Conservation (phyloP, 2,329 filamentous ascomycete species). For the Colletotrichum zoysiae region DNA sequence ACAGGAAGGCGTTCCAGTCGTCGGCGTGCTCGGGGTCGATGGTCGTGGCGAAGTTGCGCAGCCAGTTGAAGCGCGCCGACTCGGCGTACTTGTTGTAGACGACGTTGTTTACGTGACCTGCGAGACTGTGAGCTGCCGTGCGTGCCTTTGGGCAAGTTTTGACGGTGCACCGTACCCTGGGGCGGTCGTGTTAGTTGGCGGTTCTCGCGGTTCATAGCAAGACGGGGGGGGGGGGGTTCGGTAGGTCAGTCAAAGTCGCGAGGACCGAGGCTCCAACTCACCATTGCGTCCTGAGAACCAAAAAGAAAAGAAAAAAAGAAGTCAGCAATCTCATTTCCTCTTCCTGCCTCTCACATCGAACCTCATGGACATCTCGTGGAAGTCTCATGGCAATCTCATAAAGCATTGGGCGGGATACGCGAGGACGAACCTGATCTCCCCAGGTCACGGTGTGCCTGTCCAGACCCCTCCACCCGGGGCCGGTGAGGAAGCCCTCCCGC, state of each 20-base stretch:
- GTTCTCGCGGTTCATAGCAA: background rate
- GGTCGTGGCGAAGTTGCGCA: constrained; percentile 74
- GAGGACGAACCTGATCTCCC: constrained; percentile 82
- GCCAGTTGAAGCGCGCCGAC: constrained; percentile 83
- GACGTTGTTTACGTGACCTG: constrained; percentile 85
- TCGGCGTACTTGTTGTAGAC: constrained; percentile 88
- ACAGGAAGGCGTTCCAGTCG: constrained; percentile 78
- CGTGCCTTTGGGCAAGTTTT: background rate
- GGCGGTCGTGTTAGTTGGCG: constrained; percentile 22
- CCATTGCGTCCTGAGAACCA: constrained; percentile 39
- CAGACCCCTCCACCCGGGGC: constrained; percentile 68
- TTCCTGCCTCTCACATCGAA: background rate
- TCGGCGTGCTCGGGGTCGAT: constrained; percentile 71
- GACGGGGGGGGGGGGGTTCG: no score
- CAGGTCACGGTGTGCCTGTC: constrained; percentile 78
- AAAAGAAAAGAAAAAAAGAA: background rate
- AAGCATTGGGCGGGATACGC: background rate
- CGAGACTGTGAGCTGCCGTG: constrained; percentile 15
- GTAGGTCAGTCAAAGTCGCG: no score
- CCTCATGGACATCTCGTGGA: no score
- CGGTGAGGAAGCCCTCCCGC: constrained; percentile 80
- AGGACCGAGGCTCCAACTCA: constrained; percentile 2
- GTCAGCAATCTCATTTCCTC: constrained; percentile 5
- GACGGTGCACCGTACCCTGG: constrained; percentile 25
- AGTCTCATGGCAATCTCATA: no score